These are phyloP conservation scores for Cercospora sesami DNA, from an alignment of 2,329 filamentous ascomycete genomes.

Conservation along the genomic window DNA sequence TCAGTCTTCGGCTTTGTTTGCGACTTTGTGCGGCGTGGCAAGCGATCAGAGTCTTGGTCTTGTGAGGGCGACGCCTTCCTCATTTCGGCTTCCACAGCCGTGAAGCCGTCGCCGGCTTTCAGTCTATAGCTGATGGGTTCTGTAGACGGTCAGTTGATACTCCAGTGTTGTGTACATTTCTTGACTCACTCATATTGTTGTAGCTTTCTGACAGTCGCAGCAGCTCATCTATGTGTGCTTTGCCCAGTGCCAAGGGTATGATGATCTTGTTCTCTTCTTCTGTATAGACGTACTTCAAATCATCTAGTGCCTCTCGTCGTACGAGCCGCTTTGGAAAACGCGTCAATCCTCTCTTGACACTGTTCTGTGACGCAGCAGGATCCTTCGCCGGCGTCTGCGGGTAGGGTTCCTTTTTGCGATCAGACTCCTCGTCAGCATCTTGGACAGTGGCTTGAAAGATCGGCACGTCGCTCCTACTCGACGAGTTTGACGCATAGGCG, in stretches of 20 bases:
- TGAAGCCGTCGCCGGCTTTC: background rate
- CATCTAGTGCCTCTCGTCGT: conserved; percentile 2
- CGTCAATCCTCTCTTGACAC: background rate
- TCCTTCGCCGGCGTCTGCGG: background rate
- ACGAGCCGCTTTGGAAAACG: conserved; percentile 2
- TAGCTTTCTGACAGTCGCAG: background rate
- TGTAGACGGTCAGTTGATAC: background rate
- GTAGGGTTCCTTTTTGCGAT: background rate
- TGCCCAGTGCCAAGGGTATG: conserved; percentile 1
- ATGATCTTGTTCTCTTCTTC: conserved; percentile 3
- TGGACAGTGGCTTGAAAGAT: background rate
- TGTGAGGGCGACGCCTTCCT: background rate
- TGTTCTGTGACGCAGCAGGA: background rate
- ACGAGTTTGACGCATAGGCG: background rate
- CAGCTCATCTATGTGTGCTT: conserved; percentile 10
- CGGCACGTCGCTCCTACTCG: background rate
- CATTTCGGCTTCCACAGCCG: conserved; percentile 4
- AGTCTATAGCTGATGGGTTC: conserved; percentile 6
- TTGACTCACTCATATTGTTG: conserved; percentile 2
- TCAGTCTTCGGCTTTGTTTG: background rate
- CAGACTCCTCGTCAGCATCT: background rate
- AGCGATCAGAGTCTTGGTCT: background rate
- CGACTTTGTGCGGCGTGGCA: background rate
- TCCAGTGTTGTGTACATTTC: too few species aligned
- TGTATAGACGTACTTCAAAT: background rate